Base-by-base conservation (phyloP, 306 rosid genomes). In the Prunus mume region DNA sequence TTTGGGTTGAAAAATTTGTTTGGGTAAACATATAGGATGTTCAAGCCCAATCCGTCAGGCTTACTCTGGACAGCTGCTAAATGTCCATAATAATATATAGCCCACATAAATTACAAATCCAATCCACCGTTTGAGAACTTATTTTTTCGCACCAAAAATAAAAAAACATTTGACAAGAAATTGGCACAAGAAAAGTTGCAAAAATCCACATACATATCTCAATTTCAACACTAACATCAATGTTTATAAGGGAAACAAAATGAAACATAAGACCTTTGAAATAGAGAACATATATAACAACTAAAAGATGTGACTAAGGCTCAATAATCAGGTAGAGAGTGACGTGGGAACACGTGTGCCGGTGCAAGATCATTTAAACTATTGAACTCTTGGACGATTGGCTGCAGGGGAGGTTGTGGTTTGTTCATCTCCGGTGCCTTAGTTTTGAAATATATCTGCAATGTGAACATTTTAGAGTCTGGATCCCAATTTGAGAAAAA, bases 401-500 rank as follows among this genome's bases (percentile, higher is more conserved):
- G 87, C 83, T 25, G 85, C 75, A 56, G 96, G 71, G 92, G 63
- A 66, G 96, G 83, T 80, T 81, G 98, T 34, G 96, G 96, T 79
- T 92, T 92, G 85, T 76, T 92, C 14, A 88, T 79, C 87, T 95
- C 98, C 17, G 83, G 93, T 38, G 98, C 96, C 86, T 95, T 95
- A 34, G 85, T 20, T 84, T 95, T 95, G 77, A 95, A 92, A 74
- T 90, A 95, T 84, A 95, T 86, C 74, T 95, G 98, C 86, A 92
- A 80, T 71, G 98, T 92, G 84, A 92, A 95, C 98, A 95, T 92
- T 87, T 95, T 92, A 0, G 97, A 89, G 84, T 95, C 98, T 28
- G 96, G 96, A 84, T 95, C 97, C 98, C 98, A 95, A 76, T 95
- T 95, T 7, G 98, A 89, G 90, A 95, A 95, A 81, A 95, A 92